Evolutionary conservation across 163 green algal species (phyloP).

Genomic region (Prototheca cutis): DNA sequence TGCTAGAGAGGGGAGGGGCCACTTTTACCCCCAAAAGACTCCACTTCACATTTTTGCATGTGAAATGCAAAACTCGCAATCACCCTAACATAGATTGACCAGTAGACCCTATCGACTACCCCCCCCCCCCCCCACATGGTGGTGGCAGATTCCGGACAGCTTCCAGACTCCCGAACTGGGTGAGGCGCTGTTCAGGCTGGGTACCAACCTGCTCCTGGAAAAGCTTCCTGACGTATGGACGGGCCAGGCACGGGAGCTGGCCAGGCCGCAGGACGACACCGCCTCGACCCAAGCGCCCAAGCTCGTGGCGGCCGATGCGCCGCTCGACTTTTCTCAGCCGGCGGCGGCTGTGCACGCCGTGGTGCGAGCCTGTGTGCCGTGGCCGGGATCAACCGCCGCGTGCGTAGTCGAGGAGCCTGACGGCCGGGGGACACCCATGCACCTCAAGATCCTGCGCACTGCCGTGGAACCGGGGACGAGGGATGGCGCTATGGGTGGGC

Average conservation of each 20-base stretch:
- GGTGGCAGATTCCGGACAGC: background rate
- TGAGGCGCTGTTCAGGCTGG: constrained; percentile 60
- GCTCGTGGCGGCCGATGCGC: constrained; percentile 57
- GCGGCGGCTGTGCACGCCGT: constrained; percentile 66
- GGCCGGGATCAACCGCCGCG: constrained; percentile 63
- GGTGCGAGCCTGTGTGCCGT: constrained; percentile 71
- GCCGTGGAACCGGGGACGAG: constrained; percentile 6
- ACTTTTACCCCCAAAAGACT: too few relatives aligned
- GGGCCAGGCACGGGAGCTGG: constrained; percentile 34
- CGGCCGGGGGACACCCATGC: constrained; percentile 3
- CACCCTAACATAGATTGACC: too few relatives aligned
- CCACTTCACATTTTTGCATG: too few relatives aligned
- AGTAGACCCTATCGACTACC: background rate
- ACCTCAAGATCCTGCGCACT: constrained; percentile 34
- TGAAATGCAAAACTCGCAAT: too few relatives aligned
- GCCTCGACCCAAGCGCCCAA: constrained; percentile 61
- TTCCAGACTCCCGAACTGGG: constrained; percentile 57
- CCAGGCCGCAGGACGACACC: constrained; percentile 51
- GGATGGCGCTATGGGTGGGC: background rate
- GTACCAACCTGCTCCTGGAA: constrained; percentile 58
- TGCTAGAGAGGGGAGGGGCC: too few relatives aligned
- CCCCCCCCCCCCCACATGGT: background rate
- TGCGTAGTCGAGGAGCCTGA: constrained; percentile 23
- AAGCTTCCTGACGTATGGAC: constrained; percentile 60
- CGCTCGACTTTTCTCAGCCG: constrained; percentile 52